These are phyloP conservation scores for Babesia sp. DNA, from an alignment of 169 alveolate species.

Conservation along the genomic window DNA sequence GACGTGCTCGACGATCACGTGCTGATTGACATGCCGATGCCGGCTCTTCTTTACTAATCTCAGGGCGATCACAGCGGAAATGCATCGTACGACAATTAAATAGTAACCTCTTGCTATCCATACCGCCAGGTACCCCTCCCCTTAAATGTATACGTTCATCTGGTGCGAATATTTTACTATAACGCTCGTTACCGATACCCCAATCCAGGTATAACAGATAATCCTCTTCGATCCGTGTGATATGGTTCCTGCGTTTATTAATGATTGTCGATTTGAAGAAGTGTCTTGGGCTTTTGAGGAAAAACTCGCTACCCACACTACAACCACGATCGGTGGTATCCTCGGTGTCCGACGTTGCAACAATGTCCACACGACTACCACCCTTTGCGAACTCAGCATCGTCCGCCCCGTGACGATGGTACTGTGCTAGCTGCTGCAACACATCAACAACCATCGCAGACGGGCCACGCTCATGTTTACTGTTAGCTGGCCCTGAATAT, in stretches of 20 bases:
- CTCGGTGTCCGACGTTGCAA: not conserved
- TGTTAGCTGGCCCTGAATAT: not conserved
- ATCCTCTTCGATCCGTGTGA: constrained; percentile 49
- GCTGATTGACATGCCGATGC: not conserved
- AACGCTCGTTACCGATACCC: constrained; percentile 77
- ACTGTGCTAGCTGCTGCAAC: constrained; percentile 9
- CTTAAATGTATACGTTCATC: constrained; percentile 70
- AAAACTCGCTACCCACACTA: constrained; percentile 13
- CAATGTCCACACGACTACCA: constrained; percentile 1
- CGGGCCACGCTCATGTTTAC: not conserved
- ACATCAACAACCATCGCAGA: not conserved
- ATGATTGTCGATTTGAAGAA: constrained; percentile 33
- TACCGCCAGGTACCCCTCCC: constrained; percentile 38
- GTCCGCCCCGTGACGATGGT: not conserved
- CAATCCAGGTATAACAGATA: constrained; percentile 71
- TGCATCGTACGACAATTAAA: constrained; percentile 33
- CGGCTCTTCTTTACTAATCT: not conserved
- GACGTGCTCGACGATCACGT: constrained; percentile 28
- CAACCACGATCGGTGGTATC: constrained; percentile 6
- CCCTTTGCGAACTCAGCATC: not conserved
- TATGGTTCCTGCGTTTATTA: constrained; percentile 14
- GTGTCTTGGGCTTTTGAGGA: constrained; percentile 40
- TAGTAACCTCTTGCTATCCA: constrained; percentile 29
- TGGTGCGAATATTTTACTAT: constrained; percentile 67
- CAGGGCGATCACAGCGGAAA: constrained; percentile 37